Percentiles rank a stretch among this genome's conserved stretches.
Evolutionary conservation across 768 basidiomycete genomes (phyloP).

Genomic region (Rhizopogon rudus): DNA sequence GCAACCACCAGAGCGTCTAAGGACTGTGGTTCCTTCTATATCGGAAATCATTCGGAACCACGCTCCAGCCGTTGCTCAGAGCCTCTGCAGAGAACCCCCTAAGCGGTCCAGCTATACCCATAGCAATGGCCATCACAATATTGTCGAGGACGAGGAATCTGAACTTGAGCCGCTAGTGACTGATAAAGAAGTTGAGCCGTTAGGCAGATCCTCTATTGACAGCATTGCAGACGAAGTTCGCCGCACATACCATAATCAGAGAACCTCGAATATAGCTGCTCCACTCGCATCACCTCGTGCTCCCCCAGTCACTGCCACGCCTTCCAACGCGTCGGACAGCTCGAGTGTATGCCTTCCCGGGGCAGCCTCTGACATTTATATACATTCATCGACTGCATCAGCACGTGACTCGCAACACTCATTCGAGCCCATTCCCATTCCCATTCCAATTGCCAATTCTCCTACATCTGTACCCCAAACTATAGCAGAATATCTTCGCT

Average conservation of each 20-base stretch:
- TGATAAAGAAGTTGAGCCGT: conserved; percentile 57
- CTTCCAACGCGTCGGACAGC: conserved; percentile 54
- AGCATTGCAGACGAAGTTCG: conserved; percentile 82
- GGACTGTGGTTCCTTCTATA: conserved; percentile 70
- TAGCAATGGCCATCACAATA: conserved; percentile 41
- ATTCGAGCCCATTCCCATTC: conserved; percentile 22
- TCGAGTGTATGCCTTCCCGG: conserved; percentile 34
- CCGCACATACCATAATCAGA: conserved; percentile 61
- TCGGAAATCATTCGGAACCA: conserved; percentile 84
- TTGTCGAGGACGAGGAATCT: conserved; percentile 49
- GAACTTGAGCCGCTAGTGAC: conserved; percentile 43
- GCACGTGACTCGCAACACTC: conserved; percentile 18
- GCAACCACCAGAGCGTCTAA: conserved; percentile 27
- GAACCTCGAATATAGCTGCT: conserved; percentile 22
- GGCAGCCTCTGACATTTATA: conserved; percentile 47
- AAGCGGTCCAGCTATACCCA: conserved; percentile 43
- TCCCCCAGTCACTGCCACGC: conserved; percentile 17
- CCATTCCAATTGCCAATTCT: conserved; percentile 32
- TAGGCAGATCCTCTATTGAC: conserved; percentile 83
- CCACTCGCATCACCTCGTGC: conserved; percentile 37
- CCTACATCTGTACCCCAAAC: conserved; percentile 61
- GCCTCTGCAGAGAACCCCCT: conserved; percentile 42
- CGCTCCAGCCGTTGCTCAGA: conserved; percentile 54
- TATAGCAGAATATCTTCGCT: conserved; percentile 84
- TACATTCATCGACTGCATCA: conserved; percentile 36